Base-by-base conservation (phyloP, 1,284 basidiomycete genomes). In the Ganoderma sp. region DNA sequence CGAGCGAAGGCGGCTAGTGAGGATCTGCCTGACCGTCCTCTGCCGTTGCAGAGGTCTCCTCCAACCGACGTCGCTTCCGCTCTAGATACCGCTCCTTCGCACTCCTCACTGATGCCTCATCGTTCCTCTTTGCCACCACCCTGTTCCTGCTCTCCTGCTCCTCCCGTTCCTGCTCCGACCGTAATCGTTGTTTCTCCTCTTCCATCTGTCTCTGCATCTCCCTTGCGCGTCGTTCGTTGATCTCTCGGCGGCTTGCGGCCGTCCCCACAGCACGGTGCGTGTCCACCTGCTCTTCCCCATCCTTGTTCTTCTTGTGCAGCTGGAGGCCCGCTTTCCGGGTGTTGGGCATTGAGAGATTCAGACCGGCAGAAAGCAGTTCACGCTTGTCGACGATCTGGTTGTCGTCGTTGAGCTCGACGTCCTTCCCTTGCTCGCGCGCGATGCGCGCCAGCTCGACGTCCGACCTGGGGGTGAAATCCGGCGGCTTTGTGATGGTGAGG, bases 381-480 rank as follows among this genome's bases (percentile, higher is more conserved):
- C 97, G 92, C 77, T 97, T 96, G 84, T 99, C 97, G 62, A 99
- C 93, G 62, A 99, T 95, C 79, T 98, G 93, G 75, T 96, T 96
- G 75, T 99, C 97, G 78, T 99, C 98, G 80, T 99, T 99, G 62
- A 99, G 83, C 79, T 98, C 97, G 52, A 99, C 91, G n/a, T 90
- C 85, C 78, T 94, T 92, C 22, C 96, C 97, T 73, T 91, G 84
- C 62, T 85, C 87, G 68, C 84, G 83, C 17, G 92, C 92, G 65
- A 85, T 79, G 70, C 82, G 87, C 52, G 91, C 94, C 52, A 92
- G 85, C 77, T 92, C 91, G 65, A 86, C 77, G 79, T 96, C 95
- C 41, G 91, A 88, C 71, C 85, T 78, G 58, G 87, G 83, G 0
- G 81, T 81, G 75, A 88, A 83, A 71, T 91, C 83, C 60, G 84